Conservation (phyloP, 2,329 filamentous ascomycete genomes). For the Aureobasidium melanogenum region DNA sequence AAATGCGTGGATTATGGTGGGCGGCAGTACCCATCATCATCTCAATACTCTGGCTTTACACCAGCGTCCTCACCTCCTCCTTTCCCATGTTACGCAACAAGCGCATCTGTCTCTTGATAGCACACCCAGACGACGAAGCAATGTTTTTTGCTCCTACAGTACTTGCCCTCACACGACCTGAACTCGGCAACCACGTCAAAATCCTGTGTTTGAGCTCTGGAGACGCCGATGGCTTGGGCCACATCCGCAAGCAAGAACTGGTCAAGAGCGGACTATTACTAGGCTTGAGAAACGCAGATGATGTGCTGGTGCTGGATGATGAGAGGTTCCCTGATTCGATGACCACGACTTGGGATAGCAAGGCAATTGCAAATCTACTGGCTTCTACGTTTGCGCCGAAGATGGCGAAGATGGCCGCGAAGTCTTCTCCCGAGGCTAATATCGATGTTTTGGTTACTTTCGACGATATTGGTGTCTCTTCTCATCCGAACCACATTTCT, state of each 20-base stretch:
- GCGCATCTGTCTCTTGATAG: slow-evolving; percentile 84
- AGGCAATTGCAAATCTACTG: slow-evolving; percentile 61
- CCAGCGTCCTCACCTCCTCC: slow-evolving; percentile 34
- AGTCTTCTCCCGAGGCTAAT: slow-evolving; percentile 40
- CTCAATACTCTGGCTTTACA: slow-evolving; percentile 39
- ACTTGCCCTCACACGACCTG: slow-evolving; percentile 70
- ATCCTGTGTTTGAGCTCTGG: slow-evolving; percentile 88
- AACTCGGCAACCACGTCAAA: slow-evolving; percentile 81
- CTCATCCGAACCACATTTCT: slow-evolving; percentile 88
- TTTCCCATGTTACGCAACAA: slow-evolving; percentile 68
- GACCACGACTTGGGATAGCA: slow-evolving; percentile 65
- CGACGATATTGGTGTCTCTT: slow-evolving; percentile 70
- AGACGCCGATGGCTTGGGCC: slow-evolving; percentile 81
- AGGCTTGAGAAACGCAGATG: slow-evolving; percentile 63
- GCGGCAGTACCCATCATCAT: slow-evolving; percentile 33
- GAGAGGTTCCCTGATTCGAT: slow-evolving; percentile 83
- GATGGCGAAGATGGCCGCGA: slow-evolving; percentile 35
- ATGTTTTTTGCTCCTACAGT: slow-evolving; percentile 98
- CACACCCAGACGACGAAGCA: slow-evolving; percentile 95
- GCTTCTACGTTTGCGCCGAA: slow-evolving; percentile 65
- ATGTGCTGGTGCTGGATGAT: slow-evolving; percentile 79
- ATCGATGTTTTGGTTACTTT: slow-evolving; percentile 89
- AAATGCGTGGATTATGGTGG: slow-evolving; percentile 34
- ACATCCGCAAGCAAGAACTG: slow-evolving; percentile 74
- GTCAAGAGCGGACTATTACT: slow-evolving; percentile 68